Percentiles rank a stretch among this genome's conserved stretches.
Conservation (phyloP, 2,329 filamentous ascomycete genomes). For the Fusarium lateritium region DNA sequence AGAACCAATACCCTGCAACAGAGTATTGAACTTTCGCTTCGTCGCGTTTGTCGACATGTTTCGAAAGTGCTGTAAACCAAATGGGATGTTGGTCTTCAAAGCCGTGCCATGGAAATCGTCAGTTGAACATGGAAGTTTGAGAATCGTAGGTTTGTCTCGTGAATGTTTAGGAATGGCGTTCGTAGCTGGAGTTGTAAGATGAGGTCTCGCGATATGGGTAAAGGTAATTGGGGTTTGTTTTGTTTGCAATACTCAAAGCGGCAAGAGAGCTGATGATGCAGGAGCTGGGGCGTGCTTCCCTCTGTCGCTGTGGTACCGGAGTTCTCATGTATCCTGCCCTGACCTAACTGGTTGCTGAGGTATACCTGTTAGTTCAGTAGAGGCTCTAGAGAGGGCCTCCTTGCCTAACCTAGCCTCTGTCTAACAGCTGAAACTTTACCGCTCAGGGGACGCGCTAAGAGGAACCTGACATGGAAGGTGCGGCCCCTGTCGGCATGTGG, state of each 20-base stretch:
- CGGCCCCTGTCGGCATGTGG: neutral
- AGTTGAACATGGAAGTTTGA: neutral
- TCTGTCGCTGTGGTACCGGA: slow-evolving; percentile 25
- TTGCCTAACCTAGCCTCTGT: neutral
- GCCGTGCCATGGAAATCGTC: neutral
- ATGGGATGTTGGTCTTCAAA: neutral
- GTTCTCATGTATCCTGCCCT: slow-evolving; percentile 4
- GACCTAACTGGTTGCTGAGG: neutral
- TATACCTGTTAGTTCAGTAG: slow-evolving; percentile 5
- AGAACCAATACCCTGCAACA: slow-evolving; percentile 77
- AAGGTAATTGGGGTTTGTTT: slow-evolving; percentile 24
- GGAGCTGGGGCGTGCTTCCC: slow-evolving; percentile 8
- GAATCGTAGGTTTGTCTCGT: neutral
- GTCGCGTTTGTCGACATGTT: slow-evolving; percentile 75
- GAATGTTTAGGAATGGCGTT: neutral
- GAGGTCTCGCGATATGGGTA: neutral
- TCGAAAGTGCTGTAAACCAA: neutral
- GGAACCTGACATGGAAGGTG: slow-evolving; percentile 1
- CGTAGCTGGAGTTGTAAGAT: neutral
- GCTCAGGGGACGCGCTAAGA: neutral
- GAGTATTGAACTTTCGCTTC: slow-evolving; percentile 86
- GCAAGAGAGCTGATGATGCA: slow-evolving; percentile 28
- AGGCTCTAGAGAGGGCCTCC: neutral
- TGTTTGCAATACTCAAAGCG: slow-evolving; percentile 24
- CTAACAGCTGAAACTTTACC: neutral